Percentiles rank a stretch among this genome's conserved stretches.
These are phyloP conservation scores for Kwoniella sp. DNA, from an alignment of 768 basidiomycete genomes.

Conservation along the genomic window DNA sequence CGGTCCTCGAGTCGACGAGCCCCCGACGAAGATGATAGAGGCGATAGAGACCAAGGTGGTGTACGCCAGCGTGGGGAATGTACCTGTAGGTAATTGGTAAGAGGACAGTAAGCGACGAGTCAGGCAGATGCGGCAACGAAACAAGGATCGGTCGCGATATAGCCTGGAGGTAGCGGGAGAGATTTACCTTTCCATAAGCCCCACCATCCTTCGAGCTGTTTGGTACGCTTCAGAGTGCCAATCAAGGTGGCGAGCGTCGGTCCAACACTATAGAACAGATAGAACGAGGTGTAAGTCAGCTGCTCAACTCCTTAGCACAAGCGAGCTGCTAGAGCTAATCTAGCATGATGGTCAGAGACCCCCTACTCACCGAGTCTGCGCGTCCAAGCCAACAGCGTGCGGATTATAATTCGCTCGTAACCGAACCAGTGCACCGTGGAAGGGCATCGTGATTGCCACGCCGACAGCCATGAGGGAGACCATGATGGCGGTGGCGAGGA, in stretches of 20 bases:
- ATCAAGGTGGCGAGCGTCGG: conserved; percentile 51
- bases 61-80: conserved; percentile 47
- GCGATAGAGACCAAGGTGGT: conserved; percentile 50
- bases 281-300: conserved; percentile 4
- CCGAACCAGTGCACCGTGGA: conserved; percentile 54
- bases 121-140: too few relatives aligned
- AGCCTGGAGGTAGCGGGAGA: too few relatives aligned
- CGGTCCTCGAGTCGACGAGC: conserved; percentile 48
- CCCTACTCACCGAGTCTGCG: conserved; percentile 44
- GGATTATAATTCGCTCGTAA: conserved; percentile 56
- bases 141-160: not conserved
- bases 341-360: not conserved
- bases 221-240: conserved; percentile 50
- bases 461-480: conserved; percentile 46
- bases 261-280: conserved; percentile 53
- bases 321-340: not conserved
- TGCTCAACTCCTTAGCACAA: too few relatives aligned
- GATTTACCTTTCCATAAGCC: conserved; percentile 55
- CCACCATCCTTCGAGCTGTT: conserved; percentile 54
- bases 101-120: not conserved
- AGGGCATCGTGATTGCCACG: conserved; percentile 53
- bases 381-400: conserved; percentile 53
- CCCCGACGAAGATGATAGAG: conserved; percentile 55
- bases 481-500: conserved; percentile 51
- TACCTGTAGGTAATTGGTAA: conserved; percentile 29